Conservation (phyloP, 805 yeast genomes). For the Candida saitoana region DNA sequence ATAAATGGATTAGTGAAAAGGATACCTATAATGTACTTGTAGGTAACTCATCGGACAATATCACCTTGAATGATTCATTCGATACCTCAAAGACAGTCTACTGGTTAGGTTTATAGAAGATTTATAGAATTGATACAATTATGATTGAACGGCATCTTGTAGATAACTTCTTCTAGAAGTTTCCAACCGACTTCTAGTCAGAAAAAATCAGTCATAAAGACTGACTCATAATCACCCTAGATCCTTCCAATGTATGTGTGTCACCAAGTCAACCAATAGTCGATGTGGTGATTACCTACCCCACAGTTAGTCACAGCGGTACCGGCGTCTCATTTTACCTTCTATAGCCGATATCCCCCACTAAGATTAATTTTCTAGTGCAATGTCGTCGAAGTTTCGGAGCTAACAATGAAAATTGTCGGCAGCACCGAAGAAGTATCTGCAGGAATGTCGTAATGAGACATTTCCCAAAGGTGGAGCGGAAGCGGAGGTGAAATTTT, state of each 20-base stretch:
- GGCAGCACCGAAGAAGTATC: neutral
- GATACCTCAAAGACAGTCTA: conserved; percentile 9
- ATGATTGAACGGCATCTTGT: too few relatives aligned
- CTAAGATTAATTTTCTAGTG: neutral
- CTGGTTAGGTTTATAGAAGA: conserved; percentile 10
- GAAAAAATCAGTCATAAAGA: too few relatives aligned
- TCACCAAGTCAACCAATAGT: too few relatives aligned
- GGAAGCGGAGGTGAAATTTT: neutral
- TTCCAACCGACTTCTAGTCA: too few relatives aligned
- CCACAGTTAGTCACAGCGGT: neutral
- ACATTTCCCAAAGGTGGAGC: neutral
- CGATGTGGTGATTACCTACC: neutral
- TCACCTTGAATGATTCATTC: conserved; percentile 28
- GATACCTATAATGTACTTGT: conserved; percentile 71
- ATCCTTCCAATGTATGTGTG: too few relatives aligned
- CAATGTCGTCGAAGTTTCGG: neutral
- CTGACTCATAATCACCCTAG: too few relatives aligned
- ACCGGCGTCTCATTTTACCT: neutral
- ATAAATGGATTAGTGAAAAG: too few relatives aligned
- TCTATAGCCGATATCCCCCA: neutral
- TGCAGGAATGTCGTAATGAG: neutral
- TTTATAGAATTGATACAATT: neutral
- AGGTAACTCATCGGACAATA: conserved; percentile 81
- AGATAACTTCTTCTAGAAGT: too few relatives aligned
- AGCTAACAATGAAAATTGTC: neutral